Base-by-base conservation (phyloP, 345 rosid species). In the Pistacia integerrima region DNA sequence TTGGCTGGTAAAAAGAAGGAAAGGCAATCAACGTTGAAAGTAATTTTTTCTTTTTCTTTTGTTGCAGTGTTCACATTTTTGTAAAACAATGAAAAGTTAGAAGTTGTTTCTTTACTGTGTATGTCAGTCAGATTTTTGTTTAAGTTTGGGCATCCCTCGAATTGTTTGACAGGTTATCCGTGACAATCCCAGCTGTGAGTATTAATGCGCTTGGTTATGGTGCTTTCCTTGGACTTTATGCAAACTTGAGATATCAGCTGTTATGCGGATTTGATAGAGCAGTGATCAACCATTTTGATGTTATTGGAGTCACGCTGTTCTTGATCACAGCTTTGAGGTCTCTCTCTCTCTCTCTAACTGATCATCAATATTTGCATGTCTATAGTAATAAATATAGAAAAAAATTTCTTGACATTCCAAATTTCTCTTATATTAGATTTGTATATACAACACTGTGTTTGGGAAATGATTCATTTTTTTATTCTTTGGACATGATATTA, bases 281-380 rank as follows among this genome's bases (percentile, higher is more conserved):
- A 38, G 72, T 91, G 86, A 74, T 83, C 35, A 90, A 67, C 83
- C 94, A 91, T 85, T 96, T 96, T 81, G 99, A 96, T 81, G 99
- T 92, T 82, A 93, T 96, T 70, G 97, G 99, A 68, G 94, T 96
- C 66, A 89, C 92, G n/a, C 84, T 96, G 76, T 82, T 86, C 88
- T 90, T 96, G 59, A 85, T 94, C 87, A 92, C 97, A 6, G 93
- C 91, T 79, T 75, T 96, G 78, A 96, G 99, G 99, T 92, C 65
- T 41, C 46, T 41, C 46, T 92, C 65, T 41, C 46, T 41, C 46
- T 41, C 46, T 69, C 66, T 81, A 51, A 46, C 51, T 64, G 8
- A 41, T 8, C 33, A 44, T 14, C 2, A 2, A 36, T 22, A 16
- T 30, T 4, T 64, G 0, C 6, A 41, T 41, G 46, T 41, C 9